A percentile compares a stretch with the other conserved stretches of the same genome.
Conservation (phyloP, 2,329 filamentous ascomycete genomes). For the Colletotrichum australisinense region DNA sequence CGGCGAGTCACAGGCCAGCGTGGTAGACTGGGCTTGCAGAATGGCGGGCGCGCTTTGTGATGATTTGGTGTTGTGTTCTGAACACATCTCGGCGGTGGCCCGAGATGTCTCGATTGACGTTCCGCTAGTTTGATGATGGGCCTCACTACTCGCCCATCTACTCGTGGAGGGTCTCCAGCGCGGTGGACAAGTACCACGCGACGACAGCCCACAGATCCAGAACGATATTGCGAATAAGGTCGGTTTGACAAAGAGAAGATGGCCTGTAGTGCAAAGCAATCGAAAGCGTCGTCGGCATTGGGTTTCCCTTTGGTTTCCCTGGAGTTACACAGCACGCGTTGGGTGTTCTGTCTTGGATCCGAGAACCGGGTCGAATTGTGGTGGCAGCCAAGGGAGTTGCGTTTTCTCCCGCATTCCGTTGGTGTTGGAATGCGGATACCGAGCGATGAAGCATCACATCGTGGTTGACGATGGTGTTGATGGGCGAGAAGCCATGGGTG, state of each 20-base stretch:
- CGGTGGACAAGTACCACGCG: background rate
- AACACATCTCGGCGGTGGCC: background rate
- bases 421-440: background rate
- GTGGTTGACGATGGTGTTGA: background rate
- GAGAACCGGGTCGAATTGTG: background rate
- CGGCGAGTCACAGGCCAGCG: background rate
- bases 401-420: background rate
- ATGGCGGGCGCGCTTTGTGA: background rate
- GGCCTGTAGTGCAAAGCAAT: background rate
- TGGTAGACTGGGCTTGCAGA: background rate
- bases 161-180: no score
- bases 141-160: background rate
- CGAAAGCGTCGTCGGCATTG: background rate
- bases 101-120: background rate
- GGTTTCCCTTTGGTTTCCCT: background rate
- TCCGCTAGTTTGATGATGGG: background rate
- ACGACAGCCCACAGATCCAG: background rate
- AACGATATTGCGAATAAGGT: background rate
- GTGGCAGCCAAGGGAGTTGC: background rate
- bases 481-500: background rate
- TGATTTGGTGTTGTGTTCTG: background rate
- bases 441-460: background rate
- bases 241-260: background rate
- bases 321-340: background rate
- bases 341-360: background rate